Evolutionary conservation across 352 stramenopile species (phyloP).

Genomic region (Pythium pyrilobum): DNA sequence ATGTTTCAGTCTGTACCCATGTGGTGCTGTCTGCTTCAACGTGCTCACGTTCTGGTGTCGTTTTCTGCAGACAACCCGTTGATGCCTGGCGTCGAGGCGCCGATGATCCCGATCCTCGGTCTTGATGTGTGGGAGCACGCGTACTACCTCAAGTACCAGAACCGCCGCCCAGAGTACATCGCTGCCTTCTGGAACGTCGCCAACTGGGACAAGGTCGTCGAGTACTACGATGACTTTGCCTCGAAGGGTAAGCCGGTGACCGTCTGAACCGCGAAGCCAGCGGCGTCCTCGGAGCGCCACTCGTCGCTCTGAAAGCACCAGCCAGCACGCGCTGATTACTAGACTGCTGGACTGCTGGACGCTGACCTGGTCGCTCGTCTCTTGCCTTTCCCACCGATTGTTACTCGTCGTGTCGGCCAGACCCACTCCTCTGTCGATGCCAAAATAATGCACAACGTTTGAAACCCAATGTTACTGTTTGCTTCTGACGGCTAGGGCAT

Average conservation of each 20-base stretch:
- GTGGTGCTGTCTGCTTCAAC: neutral
- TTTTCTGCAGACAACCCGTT: constrained; percentile 62
- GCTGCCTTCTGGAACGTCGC: constrained; percentile 98
- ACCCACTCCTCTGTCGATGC: neutral
- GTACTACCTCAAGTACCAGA: constrained; percentile 98
- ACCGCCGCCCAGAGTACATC: constrained; percentile 95
- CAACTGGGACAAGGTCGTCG: constrained; percentile 92
- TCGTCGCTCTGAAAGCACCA: constrained; percentile 11
- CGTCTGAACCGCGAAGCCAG: constrained; percentile 46
- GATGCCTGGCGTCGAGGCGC: constrained; percentile 72
- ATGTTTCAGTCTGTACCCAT: neutral
- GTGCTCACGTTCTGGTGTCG: constrained; percentile 1
- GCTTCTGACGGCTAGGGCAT: constrained; percentile 1
- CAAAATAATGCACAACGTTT: constrained; percentile 6
- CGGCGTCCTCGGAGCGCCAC: constrained; percentile 8
- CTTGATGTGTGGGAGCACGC: constrained; percentile 96
- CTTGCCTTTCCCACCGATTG: neutral
- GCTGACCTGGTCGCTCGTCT: no score
- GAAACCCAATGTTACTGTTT: neutral
- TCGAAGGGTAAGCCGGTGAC: constrained; percentile 81
- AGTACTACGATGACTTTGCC: constrained; percentile 90
- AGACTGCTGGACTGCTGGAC: no score
- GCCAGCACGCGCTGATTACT: constrained; percentile 14
- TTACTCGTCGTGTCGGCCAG: neutral
- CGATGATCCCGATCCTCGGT: constrained; percentile 91